phyloP scores from a whole-genome alignment of 2,329 filamentous ascomycete genomes.

The Aspergillus candidus region DNA sequence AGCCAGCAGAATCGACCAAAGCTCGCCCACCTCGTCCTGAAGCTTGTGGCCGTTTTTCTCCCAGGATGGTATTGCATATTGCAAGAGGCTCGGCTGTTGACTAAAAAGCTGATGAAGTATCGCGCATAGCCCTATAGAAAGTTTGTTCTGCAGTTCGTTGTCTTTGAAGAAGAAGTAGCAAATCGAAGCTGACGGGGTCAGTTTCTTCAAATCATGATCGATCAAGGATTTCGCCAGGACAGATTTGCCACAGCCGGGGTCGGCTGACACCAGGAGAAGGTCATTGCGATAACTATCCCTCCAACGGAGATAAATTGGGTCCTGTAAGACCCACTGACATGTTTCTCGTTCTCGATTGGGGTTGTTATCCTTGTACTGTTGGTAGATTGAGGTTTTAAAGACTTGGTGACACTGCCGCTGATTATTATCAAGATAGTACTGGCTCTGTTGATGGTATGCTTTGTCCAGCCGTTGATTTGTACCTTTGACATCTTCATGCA shows the following conservation, averaged over 20 bases:
- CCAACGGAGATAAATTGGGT: slow-evolving; percentile 24
- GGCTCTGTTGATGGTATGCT: slow-evolving; percentile 6
- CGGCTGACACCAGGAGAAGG: slow-evolving; percentile 37
- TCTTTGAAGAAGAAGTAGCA: slow-evolving; percentile 40
- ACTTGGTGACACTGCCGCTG: slow-evolving; percentile 18
- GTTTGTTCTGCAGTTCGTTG: slow-evolving; percentile 27
- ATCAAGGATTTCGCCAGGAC: slow-evolving; percentile 33
- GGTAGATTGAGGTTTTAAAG: slow-evolving; percentile 24
- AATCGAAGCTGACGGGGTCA: slow-evolving; percentile 11
- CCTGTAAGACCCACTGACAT: slow-evolving; percentile 31
- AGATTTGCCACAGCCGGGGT: slow-evolving; percentile 39
- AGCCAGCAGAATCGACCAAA: slow-evolving; percentile 12
- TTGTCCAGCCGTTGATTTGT: slow-evolving; percentile 1
- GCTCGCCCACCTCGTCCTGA: slow-evolving; percentile 7
- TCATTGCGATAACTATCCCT: slow-evolving; percentile 12
- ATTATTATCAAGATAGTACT: slow-evolving; percentile 4
- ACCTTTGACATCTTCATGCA: slow-evolving; percentile 4
- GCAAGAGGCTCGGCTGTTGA: slow-evolving; percentile 20
- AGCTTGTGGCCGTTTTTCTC: slow-evolving; percentile 17
- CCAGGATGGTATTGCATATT: slow-evolving; percentile 11
- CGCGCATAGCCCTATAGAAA: slow-evolving; percentile 27
- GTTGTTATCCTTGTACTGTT: slow-evolving; percentile 28
- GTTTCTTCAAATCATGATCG: slow-evolving; percentile 21
- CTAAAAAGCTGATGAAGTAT: slow-evolving; percentile 35
- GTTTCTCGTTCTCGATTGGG: slow-evolving; percentile 23